These are phyloP conservation scores for Stemphylium lycopersici DNA, from an alignment of 2,329 filamentous ascomycete genomes.

Conservation along the genomic window DNA sequence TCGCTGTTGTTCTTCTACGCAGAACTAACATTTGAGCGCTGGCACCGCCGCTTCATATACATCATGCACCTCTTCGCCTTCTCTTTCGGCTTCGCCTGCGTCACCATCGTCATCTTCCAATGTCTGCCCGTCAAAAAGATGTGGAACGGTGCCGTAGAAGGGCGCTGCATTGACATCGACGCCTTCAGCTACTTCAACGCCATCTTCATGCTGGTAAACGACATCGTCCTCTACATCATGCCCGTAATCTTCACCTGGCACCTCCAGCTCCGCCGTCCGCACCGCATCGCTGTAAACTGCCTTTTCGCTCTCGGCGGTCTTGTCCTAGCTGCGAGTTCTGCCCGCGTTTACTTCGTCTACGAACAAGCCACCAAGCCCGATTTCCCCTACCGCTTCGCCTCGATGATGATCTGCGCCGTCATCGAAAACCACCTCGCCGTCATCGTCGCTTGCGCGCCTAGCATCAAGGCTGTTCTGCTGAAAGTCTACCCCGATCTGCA, in stretches of 20 bases:
- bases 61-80: constrained; percentile 44
- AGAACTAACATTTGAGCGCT: constrained; percentile 40
- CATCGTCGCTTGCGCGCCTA: constrained; percentile 45
- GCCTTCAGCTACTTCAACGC: constrained; percentile 47
- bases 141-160: constrained; percentile 33
- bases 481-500: constrained; percentile 31
- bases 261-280: constrained; percentile 38
- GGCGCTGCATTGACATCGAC: constrained; percentile 44
- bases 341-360: constrained; percentile 35
- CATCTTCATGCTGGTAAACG: constrained; percentile 48
- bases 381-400: constrained; percentile 35
- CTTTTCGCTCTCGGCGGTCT: constrained; percentile 43
- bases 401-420: constrained; percentile 42
- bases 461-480: constrained; percentile 39
- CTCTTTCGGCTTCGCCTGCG: constrained; percentile 41
- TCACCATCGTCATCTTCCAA: constrained; percentile 46
- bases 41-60: constrained; percentile 35
- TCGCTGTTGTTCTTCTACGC: constrained; percentile 50
- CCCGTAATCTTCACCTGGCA: constrained; percentile 49
- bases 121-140: constrained; percentile 46
- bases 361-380: constrained; percentile 30
- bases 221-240: constrained; percentile 48
- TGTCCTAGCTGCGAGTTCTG: constrained; percentile 37
- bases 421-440: constrained; percentile 48
- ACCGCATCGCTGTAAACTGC: constrained; percentile 44